Conservation (phyloP, 2,329 filamentous ascomycete species). For the Shiraia bambusicola region DNA sequence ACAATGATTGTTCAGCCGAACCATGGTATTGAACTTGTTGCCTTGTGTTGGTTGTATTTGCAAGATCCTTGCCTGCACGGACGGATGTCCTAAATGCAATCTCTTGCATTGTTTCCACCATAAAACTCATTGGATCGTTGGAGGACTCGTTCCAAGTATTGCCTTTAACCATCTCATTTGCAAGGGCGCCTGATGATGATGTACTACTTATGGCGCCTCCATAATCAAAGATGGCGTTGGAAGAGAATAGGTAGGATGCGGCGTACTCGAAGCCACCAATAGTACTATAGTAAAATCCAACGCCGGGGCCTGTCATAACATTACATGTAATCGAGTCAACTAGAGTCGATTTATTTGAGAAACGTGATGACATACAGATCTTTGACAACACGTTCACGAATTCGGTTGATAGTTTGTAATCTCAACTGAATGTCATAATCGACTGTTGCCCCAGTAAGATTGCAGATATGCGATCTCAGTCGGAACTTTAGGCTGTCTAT, state of each 20-base stretch:
- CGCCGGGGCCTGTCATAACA: conserved; percentile 1
- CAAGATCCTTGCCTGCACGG: conserved; percentile 1
- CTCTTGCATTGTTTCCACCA: conserved; percentile 4
- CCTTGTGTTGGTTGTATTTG: conserved; percentile 1
- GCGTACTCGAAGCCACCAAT: conserved; percentile 6
- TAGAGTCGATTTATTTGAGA: not conserved
- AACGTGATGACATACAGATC: not conserved
- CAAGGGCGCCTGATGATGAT: not conserved
- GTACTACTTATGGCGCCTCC: not conserved
- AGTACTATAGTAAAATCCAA: not conserved
- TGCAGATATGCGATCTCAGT: conserved; percentile 2
- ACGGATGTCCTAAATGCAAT: conserved; percentile 6
- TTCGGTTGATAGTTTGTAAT: conserved; percentile 1
- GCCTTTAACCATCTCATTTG: conserved; percentile 2
- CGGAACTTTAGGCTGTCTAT: not conserved
- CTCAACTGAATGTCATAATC: conserved; percentile 2
- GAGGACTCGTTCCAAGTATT: not conserved
- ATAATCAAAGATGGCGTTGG: not conserved
- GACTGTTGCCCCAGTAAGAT: conserved; percentile 1
- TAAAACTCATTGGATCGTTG: conserved; percentile 2
- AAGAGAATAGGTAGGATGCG: conserved; percentile 3
- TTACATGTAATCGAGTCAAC: not conserved
- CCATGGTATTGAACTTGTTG: not conserved
- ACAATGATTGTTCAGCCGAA: not conserved
- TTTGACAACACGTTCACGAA: not conserved